Evolutionary conservation across 345 rosid genomes (phyloP), one percentile per base, ranked within the genome.

Genomic region (Hirschfeldia incana): DNA sequence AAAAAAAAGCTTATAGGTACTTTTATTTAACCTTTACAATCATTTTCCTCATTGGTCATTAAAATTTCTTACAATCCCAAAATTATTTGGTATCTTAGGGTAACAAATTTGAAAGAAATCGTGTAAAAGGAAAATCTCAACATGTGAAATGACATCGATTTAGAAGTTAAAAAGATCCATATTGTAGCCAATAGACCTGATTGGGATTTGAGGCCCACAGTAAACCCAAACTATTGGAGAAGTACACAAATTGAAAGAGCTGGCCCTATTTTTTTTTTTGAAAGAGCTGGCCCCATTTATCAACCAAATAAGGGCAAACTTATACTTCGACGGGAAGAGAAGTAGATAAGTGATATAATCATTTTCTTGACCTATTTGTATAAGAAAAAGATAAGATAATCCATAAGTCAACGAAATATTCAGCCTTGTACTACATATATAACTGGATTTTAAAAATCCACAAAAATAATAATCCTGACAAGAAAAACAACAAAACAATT

Each of bases 381-480:
- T 15, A 16, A 55, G 60, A 16, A 55, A 1, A 55, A 55, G 28
- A 8, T 58, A 2, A 55, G 1, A 9, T 58, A 58, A 2, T 51
- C 30, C 62, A 58, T 9, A 58, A 21, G 62, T 58, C 30, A 21
- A 27, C 63, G 34, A 4, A 73, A 67, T 7, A 28, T 58, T 39
- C 6, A 58, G 46, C 51, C 60, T 42, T 37, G 32, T 59, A 39
- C 34, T 36, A 59, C 21, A 21, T 27, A 13, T 26, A 67, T 75
- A 46, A 37, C 16, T 39, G 79, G 73, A 67, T 46, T 39, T 39
- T 62, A 17, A 75, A 75, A 70, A 15, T 63, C 70, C 76, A 51
- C 17, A 4, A 39, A 67, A 77, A 33, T 69, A 69, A 70, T 70
- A 63, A 77, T 26, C 21, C 65, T 55, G 65, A 51, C 26, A n/a